These are phyloP conservation scores for Solanum corneliomulleri DNA, from an alignment of 257 asterid species.

Conservation along the genomic window DNA sequence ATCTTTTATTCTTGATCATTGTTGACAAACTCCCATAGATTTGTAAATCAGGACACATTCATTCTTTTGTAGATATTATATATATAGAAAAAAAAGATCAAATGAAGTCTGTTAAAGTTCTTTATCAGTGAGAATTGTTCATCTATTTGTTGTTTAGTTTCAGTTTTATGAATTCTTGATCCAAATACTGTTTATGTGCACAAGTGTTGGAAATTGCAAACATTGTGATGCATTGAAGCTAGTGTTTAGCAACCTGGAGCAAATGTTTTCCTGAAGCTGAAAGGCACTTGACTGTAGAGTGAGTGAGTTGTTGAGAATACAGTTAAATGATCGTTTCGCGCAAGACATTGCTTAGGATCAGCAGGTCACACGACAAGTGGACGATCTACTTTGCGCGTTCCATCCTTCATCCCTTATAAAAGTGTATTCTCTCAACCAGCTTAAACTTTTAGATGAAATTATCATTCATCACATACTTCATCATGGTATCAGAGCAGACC, in stretches of 20 bases:
- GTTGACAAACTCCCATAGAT: background rate
- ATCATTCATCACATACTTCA: too few relatives aligned
- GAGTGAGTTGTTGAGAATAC: too few relatives aligned
- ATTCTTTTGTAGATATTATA: background rate
- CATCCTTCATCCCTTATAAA: too few relatives aligned
- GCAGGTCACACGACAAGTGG: too few relatives aligned
- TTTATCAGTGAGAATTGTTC: background rate
- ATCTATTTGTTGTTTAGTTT: background rate
- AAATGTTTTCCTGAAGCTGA: background rate
- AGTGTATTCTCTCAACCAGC: rapidly evolving
- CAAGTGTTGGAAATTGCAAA: background rate
- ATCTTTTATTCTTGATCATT: background rate
- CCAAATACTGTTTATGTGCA: background rate
- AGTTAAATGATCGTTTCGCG: too few relatives aligned
- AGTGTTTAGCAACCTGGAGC: background rate
- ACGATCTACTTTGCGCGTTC: too few relatives aligned
- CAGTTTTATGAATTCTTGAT: background rate
- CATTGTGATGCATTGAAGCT: background rate
- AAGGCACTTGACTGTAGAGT: background rate
- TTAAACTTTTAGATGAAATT: too few relatives aligned
- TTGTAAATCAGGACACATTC: background rate
- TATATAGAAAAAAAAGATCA: background rate
- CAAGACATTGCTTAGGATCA: too few relatives aligned
- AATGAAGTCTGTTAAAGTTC: background rate
- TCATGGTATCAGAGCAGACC: background rate